Base-by-base conservation (phyloP, 805 yeast species). In the Wickerhamiella kurtzmanii region DNA sequence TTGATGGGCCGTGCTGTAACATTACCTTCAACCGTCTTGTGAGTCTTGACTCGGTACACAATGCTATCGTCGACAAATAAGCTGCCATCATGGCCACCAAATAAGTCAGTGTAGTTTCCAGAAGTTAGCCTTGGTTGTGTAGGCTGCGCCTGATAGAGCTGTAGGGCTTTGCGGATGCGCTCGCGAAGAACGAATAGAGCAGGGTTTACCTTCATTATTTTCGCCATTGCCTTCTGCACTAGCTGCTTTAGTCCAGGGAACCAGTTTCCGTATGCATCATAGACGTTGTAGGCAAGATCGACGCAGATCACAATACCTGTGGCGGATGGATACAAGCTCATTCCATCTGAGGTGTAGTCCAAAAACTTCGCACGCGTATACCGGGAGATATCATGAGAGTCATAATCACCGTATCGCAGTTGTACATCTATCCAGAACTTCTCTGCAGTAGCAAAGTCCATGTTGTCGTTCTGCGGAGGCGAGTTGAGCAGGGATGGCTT, bases 241-340 rank as follows among this genome's bases (percentile, higher is more conserved):
- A 92, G 69, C 2, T 86, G 86, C 63, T 92, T 92, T 64, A 89
- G 66, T 1, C 97, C 97, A 2, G 94, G 89, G 67, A 92, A 83
- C 98, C 98, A 92, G 57, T 85, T 86, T 28, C 99, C 99, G 64
- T 86, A 92, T 0, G 95, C 88, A 63, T 87, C 96, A 60, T 82
- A 88, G 81, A 87, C 84, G 63, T 92, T 92, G 62, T 92, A 92
- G 0, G 97, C 95, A 53, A 92, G 69, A 64, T 92, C 99, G 50
- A 92, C 74, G 38, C 94, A 95, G 43, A 92, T 73, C 73, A 92
- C 76, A 9, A 84, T 72, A 51, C 99, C 99, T 0, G 96, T 84
- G 2, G 95, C 85, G 2, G 94, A 81, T 2, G 98, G 97, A 60
- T 92, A 92, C 47, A 80, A 70, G 56, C 89, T 81, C 3, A 82